A percentile compares a stretch with the other conserved stretches of the same genome.
Conservation (phyloP, 768 basidiomycete species). For the Coprinellus aureogranulatus region DNA sequence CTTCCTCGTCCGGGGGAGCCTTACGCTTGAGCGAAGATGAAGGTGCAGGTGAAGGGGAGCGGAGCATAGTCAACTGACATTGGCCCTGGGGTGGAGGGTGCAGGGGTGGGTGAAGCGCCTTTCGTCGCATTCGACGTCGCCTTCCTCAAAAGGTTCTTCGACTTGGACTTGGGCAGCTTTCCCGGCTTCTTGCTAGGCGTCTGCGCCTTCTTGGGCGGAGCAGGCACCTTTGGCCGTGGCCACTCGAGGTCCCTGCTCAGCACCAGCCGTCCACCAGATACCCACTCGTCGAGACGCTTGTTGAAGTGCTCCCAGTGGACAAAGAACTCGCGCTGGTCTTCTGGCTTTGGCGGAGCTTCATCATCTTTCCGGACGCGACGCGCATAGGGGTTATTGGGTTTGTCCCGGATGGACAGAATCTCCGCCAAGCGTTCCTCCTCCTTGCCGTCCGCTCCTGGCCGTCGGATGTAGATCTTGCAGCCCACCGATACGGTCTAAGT, state of each 20-base stretch:
- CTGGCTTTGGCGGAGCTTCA: slow-evolving; percentile 45
- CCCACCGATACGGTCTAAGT: slow-evolving; percentile 78
- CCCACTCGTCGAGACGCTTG: slow-evolving; percentile 98
- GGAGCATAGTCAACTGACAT: slow-evolving; percentile 32
- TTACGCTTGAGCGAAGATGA: slow-evolving; percentile 63
- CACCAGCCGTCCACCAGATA: slow-evolving; percentile 82
- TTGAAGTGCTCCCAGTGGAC: slow-evolving; percentile 99
- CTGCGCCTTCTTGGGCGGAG: slow-evolving; percentile 53
- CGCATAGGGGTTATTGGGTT: slow-evolving; percentile 63
- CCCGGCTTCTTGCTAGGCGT: slow-evolving; percentile 51
- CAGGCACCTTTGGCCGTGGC: slow-evolving; percentile 79
- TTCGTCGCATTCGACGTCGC: slow-evolving; percentile 67
- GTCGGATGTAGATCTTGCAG: slow-evolving; percentile 91
- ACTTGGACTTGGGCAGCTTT: slow-evolving; percentile 57
- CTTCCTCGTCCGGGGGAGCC: slow-evolving; percentile 61
- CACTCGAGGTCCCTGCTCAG: slow-evolving; percentile 87
- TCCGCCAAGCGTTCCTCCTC: slow-evolving; percentile 92
- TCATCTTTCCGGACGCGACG: slow-evolving; percentile 46
- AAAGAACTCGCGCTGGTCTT: slow-evolving; percentile 90
- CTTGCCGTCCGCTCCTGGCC: slow-evolving; percentile 71
- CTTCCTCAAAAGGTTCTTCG: slow-evolving; percentile 53
- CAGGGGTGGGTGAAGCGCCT: slow-evolving; percentile 57
- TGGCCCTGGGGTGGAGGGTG: slow-evolving; percentile 55
- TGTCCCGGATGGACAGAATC: slow-evolving; percentile 91
- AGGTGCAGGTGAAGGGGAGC: slow-evolving; percentile 57